These are phyloP conservation scores for Delphinella strobiligena DNA, from an alignment of 2,329 filamentous ascomycete genomes.

Conservation along the genomic window DNA sequence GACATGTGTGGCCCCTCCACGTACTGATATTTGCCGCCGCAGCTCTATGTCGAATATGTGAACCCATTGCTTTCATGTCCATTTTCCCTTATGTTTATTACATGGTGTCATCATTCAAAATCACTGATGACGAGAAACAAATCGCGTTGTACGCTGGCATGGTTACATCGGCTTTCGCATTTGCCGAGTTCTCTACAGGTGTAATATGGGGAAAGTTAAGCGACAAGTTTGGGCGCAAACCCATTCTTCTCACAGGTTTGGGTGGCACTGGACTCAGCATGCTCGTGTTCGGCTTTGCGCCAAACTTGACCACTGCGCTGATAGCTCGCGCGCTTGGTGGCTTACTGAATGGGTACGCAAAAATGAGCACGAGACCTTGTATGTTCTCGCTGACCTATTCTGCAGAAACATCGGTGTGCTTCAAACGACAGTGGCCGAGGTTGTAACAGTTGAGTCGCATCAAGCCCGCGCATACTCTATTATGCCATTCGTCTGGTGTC, in stretches of 20 bases:
- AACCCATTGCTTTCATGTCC: slow-evolving; percentile 98
- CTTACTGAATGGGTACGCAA: slow-evolving; percentile 72
- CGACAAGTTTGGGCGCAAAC: slow-evolving; percentile 84
- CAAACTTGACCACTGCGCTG: slow-evolving; percentile 68
- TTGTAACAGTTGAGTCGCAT: slow-evolving; percentile 86
- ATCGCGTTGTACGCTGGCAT: slow-evolving; percentile 90
- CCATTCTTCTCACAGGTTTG: slow-evolving; percentile 79
- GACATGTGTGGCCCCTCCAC: slow-evolving; percentile 2
- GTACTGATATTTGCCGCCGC: neutral
- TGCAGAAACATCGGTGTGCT: slow-evolving; percentile 82
- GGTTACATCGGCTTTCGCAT: slow-evolving; percentile 91
- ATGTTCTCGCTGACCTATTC: neutral
- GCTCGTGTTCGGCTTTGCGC: slow-evolving; percentile 81
- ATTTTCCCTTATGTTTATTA: slow-evolving; percentile 98
- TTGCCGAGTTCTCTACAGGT: slow-evolving; percentile 87
- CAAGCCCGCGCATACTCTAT: slow-evolving; percentile 95
- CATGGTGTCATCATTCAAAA: slow-evolving; percentile 87
- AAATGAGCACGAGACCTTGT: neutral
- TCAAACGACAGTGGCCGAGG: slow-evolving; percentile 87
- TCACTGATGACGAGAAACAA: slow-evolving; percentile 64
- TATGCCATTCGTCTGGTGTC: slow-evolving; percentile 96
- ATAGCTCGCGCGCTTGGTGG: slow-evolving; percentile 82
- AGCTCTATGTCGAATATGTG: slow-evolving; percentile 92
- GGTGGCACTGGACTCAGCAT: slow-evolving; percentile 87
- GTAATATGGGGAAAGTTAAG: slow-evolving; percentile 89